phyloP scores from a whole-genome alignment of 495 filamentous ascomycete species.

The Aspergillus coremiiformis region DNA sequence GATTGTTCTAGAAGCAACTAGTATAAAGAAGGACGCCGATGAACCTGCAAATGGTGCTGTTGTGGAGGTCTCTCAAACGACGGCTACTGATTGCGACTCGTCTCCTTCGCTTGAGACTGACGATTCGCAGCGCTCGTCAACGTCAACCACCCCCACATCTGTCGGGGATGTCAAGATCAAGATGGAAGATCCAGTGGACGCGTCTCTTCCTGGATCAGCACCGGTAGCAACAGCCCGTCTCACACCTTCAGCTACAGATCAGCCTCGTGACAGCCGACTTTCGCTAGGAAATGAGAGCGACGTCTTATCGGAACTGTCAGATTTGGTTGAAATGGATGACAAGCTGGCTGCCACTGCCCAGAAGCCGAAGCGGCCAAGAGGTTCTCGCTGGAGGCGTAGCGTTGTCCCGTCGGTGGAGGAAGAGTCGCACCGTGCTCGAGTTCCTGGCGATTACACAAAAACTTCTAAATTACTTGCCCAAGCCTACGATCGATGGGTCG shows the following conservation, averaged over 20 bases:
- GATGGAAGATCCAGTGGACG: slow-evolving; percentile 17
- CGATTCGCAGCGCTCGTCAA: slow-evolving; percentile 33
- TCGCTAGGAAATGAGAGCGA: slow-evolving; percentile 8
- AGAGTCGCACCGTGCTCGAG: slow-evolving; percentile 37
- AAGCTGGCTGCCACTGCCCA: slow-evolving; percentile 10
- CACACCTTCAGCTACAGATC: background rate
- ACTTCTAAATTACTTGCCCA: slow-evolving; percentile 64
- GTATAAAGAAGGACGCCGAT: slow-evolving; percentile 3
- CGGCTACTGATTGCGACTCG: slow-evolving; percentile 24
- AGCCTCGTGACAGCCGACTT: slow-evolving; percentile 2
- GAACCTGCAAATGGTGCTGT: background rate
- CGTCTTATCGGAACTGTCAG: slow-evolving; percentile 14
- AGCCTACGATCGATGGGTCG: slow-evolving; percentile 72
- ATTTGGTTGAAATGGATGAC: slow-evolving; percentile 23
- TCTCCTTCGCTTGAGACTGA: slow-evolving; percentile 23
- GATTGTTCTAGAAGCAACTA: slow-evolving; percentile 8
- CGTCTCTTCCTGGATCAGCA: slow-evolving; percentile 1
- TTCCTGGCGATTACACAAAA: slow-evolving; percentile 72
- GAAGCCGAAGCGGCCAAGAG: slow-evolving; percentile 16
- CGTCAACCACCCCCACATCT: slow-evolving; percentile 35
- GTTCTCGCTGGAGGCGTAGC: slow-evolving; percentile 16
- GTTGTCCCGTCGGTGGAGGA: slow-evolving; percentile 40
- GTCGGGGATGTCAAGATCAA: slow-evolving; percentile 28
- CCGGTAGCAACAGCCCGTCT: slow-evolving; percentile 11
- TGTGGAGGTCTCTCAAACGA: slow-evolving; percentile 1